Evolutionary conservation across 2,329 filamentous ascomycete species (phyloP).

Genomic region (Apiospora phragmitis): DNA sequence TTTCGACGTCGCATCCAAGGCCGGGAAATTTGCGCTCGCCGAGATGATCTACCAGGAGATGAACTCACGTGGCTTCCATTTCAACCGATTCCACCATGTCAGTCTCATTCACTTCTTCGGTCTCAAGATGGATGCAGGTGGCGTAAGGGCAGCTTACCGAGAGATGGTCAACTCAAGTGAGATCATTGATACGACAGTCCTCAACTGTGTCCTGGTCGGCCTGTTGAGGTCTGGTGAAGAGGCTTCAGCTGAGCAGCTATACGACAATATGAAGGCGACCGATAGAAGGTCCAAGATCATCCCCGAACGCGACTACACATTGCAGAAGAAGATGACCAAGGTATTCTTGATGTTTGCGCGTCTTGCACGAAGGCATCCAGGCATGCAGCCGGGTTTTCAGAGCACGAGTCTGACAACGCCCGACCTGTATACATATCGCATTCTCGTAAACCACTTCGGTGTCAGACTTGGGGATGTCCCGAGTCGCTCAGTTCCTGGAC

Average conservation of each 20-base stretch:
- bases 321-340: slow-evolving; percentile 51
- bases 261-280: slow-evolving; percentile 76
- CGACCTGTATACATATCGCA: slow-evolving; percentile 75
- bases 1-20: slow-evolving; percentile 84
- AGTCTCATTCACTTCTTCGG: slow-evolving; percentile 84
- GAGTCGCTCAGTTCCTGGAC: slow-evolving; percentile 68
- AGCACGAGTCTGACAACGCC: slow-evolving; percentile 66
- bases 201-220: slow-evolving; percentile 84
- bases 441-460: slow-evolving; percentile 76
- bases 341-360: slow-evolving; percentile 59
- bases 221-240: slow-evolving; percentile 77
- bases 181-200: slow-evolving; percentile 80
- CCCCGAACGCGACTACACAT: slow-evolving; percentile 47
- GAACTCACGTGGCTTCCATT: slow-evolving; percentile 63
- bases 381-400: slow-evolving; percentile 58
- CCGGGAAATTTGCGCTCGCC: slow-evolving; percentile 79
- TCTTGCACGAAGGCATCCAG: slow-evolving; percentile 55
- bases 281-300: slow-evolving; percentile 42
- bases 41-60: slow-evolving; percentile 87
- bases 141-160: slow-evolving; percentile 74
- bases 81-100: slow-evolving; percentile 79
- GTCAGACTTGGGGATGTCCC: slow-evolving; percentile 69
- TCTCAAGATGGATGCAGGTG: slow-evolving; percentile 69
- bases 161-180: slow-evolving; percentile 84
- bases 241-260: slow-evolving; percentile 75